Evolutionary conservation across 176 grass and related monocot genomes (phyloP), one percentile per base, ranked within the genome.

Genomic region (Calamus simplicifolius): DNA sequence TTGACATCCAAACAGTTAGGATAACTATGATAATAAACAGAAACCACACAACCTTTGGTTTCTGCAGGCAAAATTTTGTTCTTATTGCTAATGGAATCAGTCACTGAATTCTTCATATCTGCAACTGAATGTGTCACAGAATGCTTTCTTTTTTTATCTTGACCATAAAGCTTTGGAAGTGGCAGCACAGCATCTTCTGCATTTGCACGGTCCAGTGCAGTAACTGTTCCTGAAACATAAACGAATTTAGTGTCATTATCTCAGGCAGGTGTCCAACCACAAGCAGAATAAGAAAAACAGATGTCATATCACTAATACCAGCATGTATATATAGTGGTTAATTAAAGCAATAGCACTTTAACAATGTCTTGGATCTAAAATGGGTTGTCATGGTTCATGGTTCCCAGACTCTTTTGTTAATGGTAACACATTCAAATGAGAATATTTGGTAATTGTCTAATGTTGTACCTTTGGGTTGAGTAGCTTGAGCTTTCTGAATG

Each of bases 61-160:
- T 71, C 75, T 26, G 29, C 15, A 56, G 72, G 71, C 49, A 57
- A 50, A 53, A 26, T 4, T 19, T 68, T 68, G 49, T 49, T 67
- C 73, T 57, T 27, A 69, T 73, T 53, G 16, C 49, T 62, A 66
- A 72, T 25, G n/a, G 59, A 43, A 30, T 81, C 80, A 69, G 51
- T 28, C 63, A 62, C 50, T 31, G 51, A 28, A 59, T 27, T 49
- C 49, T 78, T 66, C 21, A 68, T 74, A 49, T 79, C 81, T 77
- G 13, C 69, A 76, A 28, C 59, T 8, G 56, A 51, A 72, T 79
- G 61, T 70, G 73, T 67, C 71, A 67, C 69, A 49, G 43, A 58
- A 59, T 88, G 84, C 69, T 98, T 98, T 64, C 93, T 92, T 83
- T 98, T 98, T 75, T 92, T 98, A 52, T 83, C 87, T 27, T 78